These are phyloP conservation scores for Xylogone sp. DNA, from an alignment of 2,329 filamentous ascomycete species.

Conservation along the genomic window DNA sequence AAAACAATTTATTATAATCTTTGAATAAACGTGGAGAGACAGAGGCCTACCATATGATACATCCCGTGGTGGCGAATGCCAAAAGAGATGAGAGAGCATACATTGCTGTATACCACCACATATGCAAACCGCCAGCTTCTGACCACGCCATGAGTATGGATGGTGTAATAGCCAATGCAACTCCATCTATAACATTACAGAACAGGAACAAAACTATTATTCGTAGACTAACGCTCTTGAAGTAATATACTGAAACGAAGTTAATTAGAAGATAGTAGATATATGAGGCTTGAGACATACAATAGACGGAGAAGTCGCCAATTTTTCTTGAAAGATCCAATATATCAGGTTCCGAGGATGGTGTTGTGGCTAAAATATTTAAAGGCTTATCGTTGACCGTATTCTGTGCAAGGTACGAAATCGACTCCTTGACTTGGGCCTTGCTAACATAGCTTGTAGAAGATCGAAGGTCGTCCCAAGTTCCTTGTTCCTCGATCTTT, in stretches of 20 bases:
- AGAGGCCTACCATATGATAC: constrained; percentile 25
- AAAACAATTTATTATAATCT: not conserved
- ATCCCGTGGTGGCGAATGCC: constrained; percentile 32
- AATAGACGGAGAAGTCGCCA: constrained; percentile 15
- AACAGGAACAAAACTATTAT: not conserved
- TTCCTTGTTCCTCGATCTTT: constrained; percentile 4
- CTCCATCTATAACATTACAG: not conserved
- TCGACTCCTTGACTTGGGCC: not conserved
- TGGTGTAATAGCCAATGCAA: not conserved
- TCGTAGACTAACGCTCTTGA: constrained; percentile 6
- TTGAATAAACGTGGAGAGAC: not conserved
- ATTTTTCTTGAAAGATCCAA: constrained; percentile 4
- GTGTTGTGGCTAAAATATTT: not conserved
- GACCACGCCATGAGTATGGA: constrained; percentile 1
- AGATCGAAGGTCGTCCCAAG: constrained; percentile 14
- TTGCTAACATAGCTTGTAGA: not conserved
- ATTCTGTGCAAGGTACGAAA: not conserved
- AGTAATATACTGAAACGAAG: constrained; percentile 6
- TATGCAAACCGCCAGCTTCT: constrained; percentile 6
- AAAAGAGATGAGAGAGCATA: constrained; percentile 29
- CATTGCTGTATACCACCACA: constrained; percentile 29
- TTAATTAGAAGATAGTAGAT: not conserved
- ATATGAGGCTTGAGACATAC: not conserved
- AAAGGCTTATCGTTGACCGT: not conserved
- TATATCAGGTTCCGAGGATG: not conserved